Conservation (phyloP, 2,329 filamentous ascomycete species). For the Nothopassalora personata region DNA sequence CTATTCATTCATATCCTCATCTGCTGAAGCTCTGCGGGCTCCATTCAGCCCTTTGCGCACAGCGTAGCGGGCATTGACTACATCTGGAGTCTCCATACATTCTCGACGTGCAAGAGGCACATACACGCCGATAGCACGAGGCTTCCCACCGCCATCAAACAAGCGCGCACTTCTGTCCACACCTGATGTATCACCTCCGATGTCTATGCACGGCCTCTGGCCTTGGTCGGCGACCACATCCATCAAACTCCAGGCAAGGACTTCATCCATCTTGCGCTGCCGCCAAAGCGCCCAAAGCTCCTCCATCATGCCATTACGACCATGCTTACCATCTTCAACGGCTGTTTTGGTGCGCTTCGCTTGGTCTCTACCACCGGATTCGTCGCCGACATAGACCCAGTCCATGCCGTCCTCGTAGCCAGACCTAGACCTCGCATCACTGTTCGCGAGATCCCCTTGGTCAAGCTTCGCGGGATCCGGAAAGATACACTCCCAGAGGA, state of each 20-base stretch:
- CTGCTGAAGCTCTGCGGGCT: not conserved
- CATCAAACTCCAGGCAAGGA: slow-evolving; percentile 70
- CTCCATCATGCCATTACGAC: slow-evolving; percentile 62
- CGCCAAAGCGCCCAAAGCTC: slow-evolving; percentile 80
- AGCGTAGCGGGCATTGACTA: slow-evolving; percentile 58
- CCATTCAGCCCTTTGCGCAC: slow-evolving; percentile 43
- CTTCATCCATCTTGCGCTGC: slow-evolving; percentile 80
- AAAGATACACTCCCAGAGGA: slow-evolving; percentile 95
- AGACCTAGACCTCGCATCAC: slow-evolving; percentile 36
- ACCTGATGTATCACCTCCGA: not conserved
- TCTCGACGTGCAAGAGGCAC: slow-evolving; percentile 51
- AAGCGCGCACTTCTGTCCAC: slow-evolving; percentile 44
- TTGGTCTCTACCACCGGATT: slow-evolving; percentile 36
- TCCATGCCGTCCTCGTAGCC: slow-evolving; percentile 55
- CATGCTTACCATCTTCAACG: slow-evolving; percentile 56
- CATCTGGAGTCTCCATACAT: slow-evolving; percentile 54
- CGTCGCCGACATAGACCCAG: slow-evolving; percentile 77
- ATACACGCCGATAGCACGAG: slow-evolving; percentile 54
- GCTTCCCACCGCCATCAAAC: slow-evolving; percentile 54
- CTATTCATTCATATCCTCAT: slow-evolving; percentile 12
- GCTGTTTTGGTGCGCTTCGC: slow-evolving; percentile 29
- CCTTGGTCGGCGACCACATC: slow-evolving; percentile 51
- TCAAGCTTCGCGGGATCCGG: slow-evolving; percentile 46
- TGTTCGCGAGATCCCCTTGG: slow-evolving; percentile 32
- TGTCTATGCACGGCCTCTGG: slow-evolving; percentile 3